Base-by-base conservation (phyloP, 768 basidiomycete genomes). In the Rhodotorula babjevae region DNA sequence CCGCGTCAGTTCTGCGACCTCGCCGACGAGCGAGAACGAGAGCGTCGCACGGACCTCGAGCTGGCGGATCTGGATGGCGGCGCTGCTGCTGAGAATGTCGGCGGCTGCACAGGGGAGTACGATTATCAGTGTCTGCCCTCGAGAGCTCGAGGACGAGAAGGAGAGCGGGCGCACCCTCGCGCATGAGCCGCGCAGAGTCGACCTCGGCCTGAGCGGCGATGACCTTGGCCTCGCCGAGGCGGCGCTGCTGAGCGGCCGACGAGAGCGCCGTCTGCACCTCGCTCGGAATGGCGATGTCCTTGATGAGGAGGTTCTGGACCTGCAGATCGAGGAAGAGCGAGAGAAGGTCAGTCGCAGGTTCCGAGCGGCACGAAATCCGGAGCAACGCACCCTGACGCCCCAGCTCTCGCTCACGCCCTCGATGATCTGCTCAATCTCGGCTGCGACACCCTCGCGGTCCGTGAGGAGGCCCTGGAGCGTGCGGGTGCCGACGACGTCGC, bases 31-130 rank as follows among this genome's bases (percentile, higher is more conserved):
- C 44, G 44, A 12, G 44, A 9, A 5, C 36, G 36, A 36, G 36
- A 36, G 36, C 78, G 87, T 85, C 85, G 96, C 93, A 75, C 97
- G 86, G 61, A 93, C 92, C 82, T 99, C 95, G 74, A 98, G 86
- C 80, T 97, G 95, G 71, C 95, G 86, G 80, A 97, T 97, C 82
- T 96, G 93, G 93, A 97, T 96, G 66, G 95, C 95, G 31, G 95
- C 94, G 16, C 93, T 93, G 19, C 89, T 91, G 14, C 49, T 50
- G 23, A 31, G 79, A n/a, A 61, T 61, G n/a, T 61, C 60, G 44
- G 60, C 60, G 5, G 60, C 58, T 55, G n/a, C n/a, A 55, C 11
- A 46, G n/a, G 15, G 12, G 0, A 18, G n/a, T n/a, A n/a, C n/a
- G n/a, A n/a, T n/a, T n/a, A n/a, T n/a, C n/a, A n/a, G n/a, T n/a